phyloP scores from a whole-genome alignment of 2,329 filamentous ascomycete genomes.

The Botrytis pseudocinerea region DNA sequence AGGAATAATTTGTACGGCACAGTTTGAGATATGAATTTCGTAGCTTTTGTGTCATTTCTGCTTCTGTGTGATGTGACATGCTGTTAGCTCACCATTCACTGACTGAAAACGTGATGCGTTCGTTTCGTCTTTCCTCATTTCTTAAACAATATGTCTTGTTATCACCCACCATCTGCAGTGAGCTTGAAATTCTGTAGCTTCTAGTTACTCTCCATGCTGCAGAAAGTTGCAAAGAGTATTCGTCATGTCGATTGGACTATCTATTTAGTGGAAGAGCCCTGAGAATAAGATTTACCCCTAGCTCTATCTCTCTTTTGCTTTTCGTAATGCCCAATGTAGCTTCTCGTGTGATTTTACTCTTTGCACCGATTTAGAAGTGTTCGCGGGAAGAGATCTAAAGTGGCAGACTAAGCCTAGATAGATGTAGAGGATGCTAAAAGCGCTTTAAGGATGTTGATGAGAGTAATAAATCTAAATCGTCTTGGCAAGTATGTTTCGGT shows the following conservation, averaged over 20 bases:
- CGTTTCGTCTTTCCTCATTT: rapidly evolving
- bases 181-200: neutral
- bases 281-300: neutral
- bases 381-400: neutral
- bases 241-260: neutral
- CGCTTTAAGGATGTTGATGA: neutral
- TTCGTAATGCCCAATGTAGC: neutral
- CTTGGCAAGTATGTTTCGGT: neutral
- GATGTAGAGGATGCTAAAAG: neutral
- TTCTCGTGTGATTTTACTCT: neutral
- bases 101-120: neutral
- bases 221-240: neutral
- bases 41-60: neutral
- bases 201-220: neutral
- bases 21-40: too few relatives aligned
- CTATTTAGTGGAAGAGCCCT: neutral
- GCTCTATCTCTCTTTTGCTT: too few relatives aligned
- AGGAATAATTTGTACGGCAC: too few relatives aligned
- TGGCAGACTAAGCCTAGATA: neutral
- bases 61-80: neutral
- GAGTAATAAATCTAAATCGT: too few relatives aligned
- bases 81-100: neutral
- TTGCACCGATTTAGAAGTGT: neutral
- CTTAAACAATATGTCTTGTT: rapidly evolving
- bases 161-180: neutral